Conservation (phyloP, 2,329 filamentous ascomycete species). For the Nigrospora sphaerica region DNA sequence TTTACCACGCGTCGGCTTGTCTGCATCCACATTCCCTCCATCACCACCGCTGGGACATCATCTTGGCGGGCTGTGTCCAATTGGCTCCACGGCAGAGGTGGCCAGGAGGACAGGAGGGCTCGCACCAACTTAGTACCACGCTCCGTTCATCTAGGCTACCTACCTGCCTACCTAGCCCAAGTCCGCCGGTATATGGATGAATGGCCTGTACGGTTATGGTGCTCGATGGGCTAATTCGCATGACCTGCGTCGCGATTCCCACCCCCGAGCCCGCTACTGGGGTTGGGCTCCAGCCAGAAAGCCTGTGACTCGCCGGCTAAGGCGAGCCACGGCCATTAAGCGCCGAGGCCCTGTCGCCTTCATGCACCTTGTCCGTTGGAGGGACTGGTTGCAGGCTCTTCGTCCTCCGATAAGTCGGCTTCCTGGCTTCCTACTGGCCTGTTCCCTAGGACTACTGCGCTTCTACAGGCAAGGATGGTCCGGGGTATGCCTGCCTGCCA, state of each 20-base stretch:
- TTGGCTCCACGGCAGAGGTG: no score
- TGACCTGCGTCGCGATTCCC: background rate
- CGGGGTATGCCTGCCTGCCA: background rate
- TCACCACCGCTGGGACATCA: no score
- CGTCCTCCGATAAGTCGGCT: constrained; percentile 11
- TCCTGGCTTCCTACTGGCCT: constrained; percentile 17
- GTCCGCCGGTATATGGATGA: no score
- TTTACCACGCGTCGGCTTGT: no score
- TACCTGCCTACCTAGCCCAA: no score
- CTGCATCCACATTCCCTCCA: no score
- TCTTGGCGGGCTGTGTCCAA: no score
- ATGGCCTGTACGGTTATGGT: background rate
- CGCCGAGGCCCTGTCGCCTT: constrained; percentile 44
- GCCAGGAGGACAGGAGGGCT: no score
- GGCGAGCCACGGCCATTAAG: constrained; percentile 42
- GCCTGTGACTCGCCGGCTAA: constrained; percentile 31
- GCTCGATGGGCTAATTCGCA: constrained; percentile 3
- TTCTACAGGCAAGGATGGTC: constrained; percentile 3
- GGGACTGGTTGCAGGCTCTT: background rate
- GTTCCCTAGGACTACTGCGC: constrained; percentile 14
- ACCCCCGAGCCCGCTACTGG: constrained; percentile 1
- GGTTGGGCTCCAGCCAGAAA: constrained; percentile 6
- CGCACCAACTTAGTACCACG: no score
- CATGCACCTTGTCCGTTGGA: constrained; percentile 35
- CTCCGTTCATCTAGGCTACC: no score